Base-by-base conservation (phyloP, 2,329 filamentous ascomycete genomes). In the Juglanconis sp. region DNA sequence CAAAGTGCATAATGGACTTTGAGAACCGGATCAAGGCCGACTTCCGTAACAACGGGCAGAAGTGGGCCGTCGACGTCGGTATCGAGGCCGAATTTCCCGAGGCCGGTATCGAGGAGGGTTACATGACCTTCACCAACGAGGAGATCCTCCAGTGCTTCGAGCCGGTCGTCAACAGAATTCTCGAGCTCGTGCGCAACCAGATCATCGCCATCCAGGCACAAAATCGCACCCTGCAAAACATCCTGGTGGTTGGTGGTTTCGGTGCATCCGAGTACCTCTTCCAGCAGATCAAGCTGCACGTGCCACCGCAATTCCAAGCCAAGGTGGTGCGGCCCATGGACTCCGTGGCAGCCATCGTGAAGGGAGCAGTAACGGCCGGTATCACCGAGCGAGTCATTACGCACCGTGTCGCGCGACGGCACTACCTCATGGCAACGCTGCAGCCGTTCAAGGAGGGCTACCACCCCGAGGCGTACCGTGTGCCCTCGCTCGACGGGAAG, bases 1-100 rank as follows among this genome's bases (percentile, higher is more conserved):
- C 94, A 67, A 98, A 98, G 80, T 98, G 94, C 75, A 98, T 99
- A 77, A 98, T 98, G 94, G 95, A 99, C 77, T 99, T 99, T 70
- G 95, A 99, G 81, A 98, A 98, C 84, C 84, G 95, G 74, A 97
- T 99, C 84, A 99, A 99, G 83, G 95, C 95, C 53, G 95, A 98
- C 76, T 99, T 99, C 88, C 87, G 95, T 66, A 98, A 98, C 80
- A 98, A 97, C 75, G 93, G 94, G 53, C 94, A 98, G 76, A 98
- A 98, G 76, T 98, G 95, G 95, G 95, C 95, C 49, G 93, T 98
- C 24, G 95, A 99, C 73, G 95, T 99, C 53, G 95, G 95, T 71
- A 98, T 99, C 70, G 95, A 99, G 80, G 92, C 94, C 48, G 95
- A 98, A 72, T 98, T 96, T 79, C 94, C 94, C 44, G 95, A 98